phyloP scores from a whole-genome alignment of 768 basidiomycete species.

The Xanthoconium stramineum region DNA sequence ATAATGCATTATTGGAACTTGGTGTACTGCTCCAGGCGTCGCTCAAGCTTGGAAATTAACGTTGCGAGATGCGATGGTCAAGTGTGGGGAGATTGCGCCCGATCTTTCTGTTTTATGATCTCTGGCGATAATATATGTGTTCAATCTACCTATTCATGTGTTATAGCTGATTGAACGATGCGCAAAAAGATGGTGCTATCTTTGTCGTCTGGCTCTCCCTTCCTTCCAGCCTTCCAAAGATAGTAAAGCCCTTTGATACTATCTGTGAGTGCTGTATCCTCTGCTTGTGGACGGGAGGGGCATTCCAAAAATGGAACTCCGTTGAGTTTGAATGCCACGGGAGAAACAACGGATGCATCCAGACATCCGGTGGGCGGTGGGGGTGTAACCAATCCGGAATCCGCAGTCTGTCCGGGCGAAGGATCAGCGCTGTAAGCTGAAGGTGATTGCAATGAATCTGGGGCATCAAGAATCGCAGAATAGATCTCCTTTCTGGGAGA shows the following conservation, averaged over 20 bases:
- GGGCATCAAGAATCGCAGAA: constrained; percentile 9
- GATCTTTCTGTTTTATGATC: neutral
- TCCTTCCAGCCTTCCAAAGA: constrained; percentile 51
- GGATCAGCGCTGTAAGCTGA: constrained; percentile 5
- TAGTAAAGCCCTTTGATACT: constrained; percentile 54
- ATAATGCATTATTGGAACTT: constrained; percentile 27
- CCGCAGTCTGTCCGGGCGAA: constrained; percentile 14
- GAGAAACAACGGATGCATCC: constrained; percentile 15
- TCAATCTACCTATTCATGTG: constrained; percentile 10
- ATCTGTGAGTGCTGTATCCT: constrained; percentile 45
- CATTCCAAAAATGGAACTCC: constrained; percentile 6
- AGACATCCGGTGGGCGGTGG: constrained; percentile 8
- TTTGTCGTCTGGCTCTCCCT: constrained; percentile 16
- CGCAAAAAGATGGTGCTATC: constrained; percentile 32
- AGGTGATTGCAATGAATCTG: constrained; percentile 4
- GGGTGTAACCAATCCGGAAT: constrained; percentile 28
- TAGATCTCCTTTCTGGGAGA: constrained; percentile 23
- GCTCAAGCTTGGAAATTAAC: constrained; percentile 2
- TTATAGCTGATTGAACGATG: constrained; percentile 33
- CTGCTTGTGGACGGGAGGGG: constrained; percentile 8
- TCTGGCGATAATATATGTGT: neutral
- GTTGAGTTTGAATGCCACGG: constrained; percentile 12
- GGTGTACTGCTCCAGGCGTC: constrained; percentile 19
- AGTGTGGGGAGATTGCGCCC: neutral
- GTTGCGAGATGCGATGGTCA: no score